Percentiles rank a stretch among this genome's conserved stretches.
phyloP scores from a whole-genome alignment of 352 stramenopile species.

The Phytophthora boehmeriae region DNA sequence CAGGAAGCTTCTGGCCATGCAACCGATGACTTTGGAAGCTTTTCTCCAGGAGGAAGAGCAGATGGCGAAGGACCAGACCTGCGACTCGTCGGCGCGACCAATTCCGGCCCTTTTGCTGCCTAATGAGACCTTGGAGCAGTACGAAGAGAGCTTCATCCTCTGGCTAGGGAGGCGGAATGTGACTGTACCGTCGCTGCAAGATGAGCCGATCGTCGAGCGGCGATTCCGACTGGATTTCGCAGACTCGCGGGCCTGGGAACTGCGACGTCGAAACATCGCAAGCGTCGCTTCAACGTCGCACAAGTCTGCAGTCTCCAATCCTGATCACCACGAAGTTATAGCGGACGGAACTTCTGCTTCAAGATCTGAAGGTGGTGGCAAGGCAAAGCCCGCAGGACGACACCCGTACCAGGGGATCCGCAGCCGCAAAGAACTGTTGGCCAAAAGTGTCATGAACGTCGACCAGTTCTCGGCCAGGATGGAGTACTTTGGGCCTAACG shows the following conservation, averaged over 20 bases:
- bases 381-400: not conserved
- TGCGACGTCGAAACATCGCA: slow-evolving; percentile 4
- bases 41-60: slow-evolving; percentile 2
- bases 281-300: not conserved
- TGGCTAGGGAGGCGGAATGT: slow-evolving; percentile 5
- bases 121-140: slow-evolving; percentile 1
- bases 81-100: not conserved
- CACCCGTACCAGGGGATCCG: slow-evolving; percentile 1
- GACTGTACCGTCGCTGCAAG: slow-evolving; percentile 1
- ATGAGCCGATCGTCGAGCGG: slow-evolving; percentile 1
- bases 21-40: not conserved
- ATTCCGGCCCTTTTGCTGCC: slow-evolving; percentile 3
- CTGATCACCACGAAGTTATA: not conserved
- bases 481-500: slow-evolving; percentile 14
- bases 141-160: slow-evolving; percentile 6
- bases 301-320: not conserved
- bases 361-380: not conserved
- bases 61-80: not conserved
- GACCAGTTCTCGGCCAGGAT: slow-evolving; percentile 12
- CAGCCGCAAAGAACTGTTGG: slow-evolving; percentile 15
- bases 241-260: slow-evolving; percentile 3
- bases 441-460: slow-evolving; percentile 10
- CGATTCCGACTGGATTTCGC: slow-evolving; percentile 14
- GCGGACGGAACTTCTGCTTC: not conserved
- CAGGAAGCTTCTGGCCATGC: not conserved